Conservation (phyloP, 129 eudicot genomes). For the Heracleum sosnowskyi region DNA sequence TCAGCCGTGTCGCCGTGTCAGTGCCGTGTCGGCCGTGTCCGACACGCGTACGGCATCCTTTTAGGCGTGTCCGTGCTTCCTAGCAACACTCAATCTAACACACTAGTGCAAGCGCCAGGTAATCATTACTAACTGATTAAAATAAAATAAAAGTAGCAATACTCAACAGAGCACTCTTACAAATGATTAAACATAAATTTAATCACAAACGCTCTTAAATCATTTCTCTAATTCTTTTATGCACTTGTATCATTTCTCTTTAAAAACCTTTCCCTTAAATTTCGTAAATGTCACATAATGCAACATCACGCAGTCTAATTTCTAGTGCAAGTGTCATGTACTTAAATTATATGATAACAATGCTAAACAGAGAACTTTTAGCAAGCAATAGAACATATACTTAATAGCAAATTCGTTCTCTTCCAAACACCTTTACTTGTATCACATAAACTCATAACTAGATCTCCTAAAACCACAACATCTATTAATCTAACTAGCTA, state of each 20-base stretch:
- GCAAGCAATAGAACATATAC: not conserved
- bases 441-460: not conserved
- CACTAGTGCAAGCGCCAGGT: not conserved
- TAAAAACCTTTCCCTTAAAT: not conserved
- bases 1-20: too few species aligned
- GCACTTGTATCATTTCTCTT: not conserved
- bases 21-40: too few species aligned
- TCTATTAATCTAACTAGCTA: not conserved
- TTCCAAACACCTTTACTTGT: not conserved
- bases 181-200: not conserved
- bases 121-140: not conserved
- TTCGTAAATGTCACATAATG: not conserved
- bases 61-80: too few species aligned
- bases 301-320: not conserved
- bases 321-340: not conserved
- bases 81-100: not conserved
- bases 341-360: too few species aligned
- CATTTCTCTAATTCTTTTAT: too few species aligned
- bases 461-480: not conserved
- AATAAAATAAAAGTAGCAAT: not conserved
- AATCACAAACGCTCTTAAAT: not conserved
- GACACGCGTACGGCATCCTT: too few species aligned
- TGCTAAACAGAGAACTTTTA: too few species aligned
- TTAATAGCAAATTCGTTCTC: not conserved
- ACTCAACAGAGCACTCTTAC: not conserved